Base-by-base conservation (phyloP, 768 basidiomycete species). In the Mycena albidolilacea region DNA sequence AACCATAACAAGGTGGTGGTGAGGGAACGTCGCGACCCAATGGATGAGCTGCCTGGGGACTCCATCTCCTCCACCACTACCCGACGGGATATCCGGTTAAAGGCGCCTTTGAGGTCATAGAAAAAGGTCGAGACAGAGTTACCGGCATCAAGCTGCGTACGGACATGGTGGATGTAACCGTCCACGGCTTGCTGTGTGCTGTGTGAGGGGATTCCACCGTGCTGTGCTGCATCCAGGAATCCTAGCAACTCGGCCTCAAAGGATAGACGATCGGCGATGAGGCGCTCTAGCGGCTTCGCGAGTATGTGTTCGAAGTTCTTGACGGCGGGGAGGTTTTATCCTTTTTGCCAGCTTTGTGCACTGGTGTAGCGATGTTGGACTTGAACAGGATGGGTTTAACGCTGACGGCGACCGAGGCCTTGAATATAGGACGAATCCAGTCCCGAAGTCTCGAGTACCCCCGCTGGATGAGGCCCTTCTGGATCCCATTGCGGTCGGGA, bases 41-140 rank as follows among this genome's bases (percentile, higher is more conserved):
- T 17, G 37, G 17, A 59, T 62, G n/a, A 62, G 41, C 11, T 23
- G n/a, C 6, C 61, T 19, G 0, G 61, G 10, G 41, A 6, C 21
- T 43, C 61, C 43, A 62, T 23, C 21, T 44, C 43, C 43, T 46
- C 14, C 2, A 35, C 61, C 5, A 62, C 44, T 6, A 62, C 61
- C 8, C n/a, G 9, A n/a, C 44, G 61, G 5, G 21, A 23, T 10
- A 62, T 23, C 21, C 61, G 21, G 17, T 62, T 62, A 14, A 61
- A 61, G 8, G 60, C 60, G 9, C 60, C 60, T 17, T 61, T 61
- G 5, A 61, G 39, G 41, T 62, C 61, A 23, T 23, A 46, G 37
- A 44, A 62, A 4, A 62, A n/a, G 10, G 61, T 62, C 0, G 61
- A 62, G 2, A 62, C 43, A 2, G 30, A 17, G 23, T 30, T 21